Conservation (phyloP, 2,329 filamentous ascomycete genomes). For the Alternaria infectoria region DNA sequence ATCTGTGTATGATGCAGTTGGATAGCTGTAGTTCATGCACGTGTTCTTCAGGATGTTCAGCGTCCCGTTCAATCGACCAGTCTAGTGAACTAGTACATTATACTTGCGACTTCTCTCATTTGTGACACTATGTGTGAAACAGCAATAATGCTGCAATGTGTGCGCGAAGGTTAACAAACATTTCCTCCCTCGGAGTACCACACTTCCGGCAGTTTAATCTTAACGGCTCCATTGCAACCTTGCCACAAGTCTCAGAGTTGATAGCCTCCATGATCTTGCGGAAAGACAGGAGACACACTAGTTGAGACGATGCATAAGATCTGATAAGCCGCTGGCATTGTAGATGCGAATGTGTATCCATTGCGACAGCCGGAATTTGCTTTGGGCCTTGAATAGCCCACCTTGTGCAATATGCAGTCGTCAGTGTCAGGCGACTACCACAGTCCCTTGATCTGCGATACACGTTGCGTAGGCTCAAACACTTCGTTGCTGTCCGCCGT, state of each 20-base stretch:
- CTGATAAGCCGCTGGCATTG: not conserved
- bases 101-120: too few relatives aligned
- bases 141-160: not conserved
- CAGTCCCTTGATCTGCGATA: conserved; percentile 63
- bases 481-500: conserved; percentile 42
- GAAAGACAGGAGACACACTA: not conserved
- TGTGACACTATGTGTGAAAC: too few relatives aligned
- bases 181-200: too few relatives aligned
- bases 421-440: conserved; percentile 30
- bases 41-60: not conserved
- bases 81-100: not conserved
- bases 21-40: not conserved
- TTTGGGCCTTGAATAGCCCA: not conserved
- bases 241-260: too few relatives aligned
- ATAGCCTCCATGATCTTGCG: too few relatives aligned
- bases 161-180: too few relatives aligned
- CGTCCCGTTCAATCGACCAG: not conserved
- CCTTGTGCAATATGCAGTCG: not conserved
- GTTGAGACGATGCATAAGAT: not conserved
- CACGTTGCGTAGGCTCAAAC: conserved; percentile 74
- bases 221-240: too few relatives aligned
- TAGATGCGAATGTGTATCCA: not conserved
- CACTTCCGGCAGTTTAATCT: too few relatives aligned
- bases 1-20: not conserved
- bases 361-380: not conserved